Conservation (phyloP, 2,329 filamentous ascomycete genomes). For the Botryosphaeria agaves region DNA sequence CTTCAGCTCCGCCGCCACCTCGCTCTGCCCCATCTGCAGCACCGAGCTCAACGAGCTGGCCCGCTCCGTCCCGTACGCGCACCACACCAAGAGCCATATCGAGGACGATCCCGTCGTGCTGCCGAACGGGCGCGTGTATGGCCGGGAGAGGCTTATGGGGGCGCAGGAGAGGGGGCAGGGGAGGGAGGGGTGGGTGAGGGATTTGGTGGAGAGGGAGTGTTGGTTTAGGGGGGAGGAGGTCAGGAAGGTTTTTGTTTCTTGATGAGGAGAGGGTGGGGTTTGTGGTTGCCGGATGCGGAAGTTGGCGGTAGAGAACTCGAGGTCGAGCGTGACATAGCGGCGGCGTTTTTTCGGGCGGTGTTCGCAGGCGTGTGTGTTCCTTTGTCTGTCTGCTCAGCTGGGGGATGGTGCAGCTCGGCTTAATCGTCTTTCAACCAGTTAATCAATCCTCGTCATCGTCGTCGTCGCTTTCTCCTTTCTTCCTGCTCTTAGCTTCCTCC, state of each 20-base stretch:
- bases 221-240: conserved; percentile 39
- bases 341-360: neutral
- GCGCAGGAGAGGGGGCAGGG: conserved; percentile 57
- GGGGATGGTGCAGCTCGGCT: no score
- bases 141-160: conserved; percentile 52
- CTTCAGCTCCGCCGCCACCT: conserved; percentile 42
- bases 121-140: conserved; percentile 77
- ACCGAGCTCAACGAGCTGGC: conserved; percentile 89
- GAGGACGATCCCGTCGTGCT: conserved; percentile 74
- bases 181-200: conserved; percentile 62
- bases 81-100: conserved; percentile 86
- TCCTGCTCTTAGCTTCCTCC: conserved; percentile 8
- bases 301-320: neutral
- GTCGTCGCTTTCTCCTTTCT: conserved; percentile 7
- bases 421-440: neutral
- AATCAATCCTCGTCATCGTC: conserved; percentile 4
- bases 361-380: neutral
- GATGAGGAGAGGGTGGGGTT: no score
- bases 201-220: conserved; percentile 44
- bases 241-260: conserved; percentile 87
- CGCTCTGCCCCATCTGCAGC: conserved; percentile 87
- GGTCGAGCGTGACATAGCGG: neutral
- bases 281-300: neutral
- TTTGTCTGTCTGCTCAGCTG: no score
- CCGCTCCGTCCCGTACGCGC: conserved; percentile 75